Percentiles rank a stretch among this genome's conserved stretches.
Conservation (phyloP, 768 basidiomycete species). For the Saitozyma podzolica region DNA sequence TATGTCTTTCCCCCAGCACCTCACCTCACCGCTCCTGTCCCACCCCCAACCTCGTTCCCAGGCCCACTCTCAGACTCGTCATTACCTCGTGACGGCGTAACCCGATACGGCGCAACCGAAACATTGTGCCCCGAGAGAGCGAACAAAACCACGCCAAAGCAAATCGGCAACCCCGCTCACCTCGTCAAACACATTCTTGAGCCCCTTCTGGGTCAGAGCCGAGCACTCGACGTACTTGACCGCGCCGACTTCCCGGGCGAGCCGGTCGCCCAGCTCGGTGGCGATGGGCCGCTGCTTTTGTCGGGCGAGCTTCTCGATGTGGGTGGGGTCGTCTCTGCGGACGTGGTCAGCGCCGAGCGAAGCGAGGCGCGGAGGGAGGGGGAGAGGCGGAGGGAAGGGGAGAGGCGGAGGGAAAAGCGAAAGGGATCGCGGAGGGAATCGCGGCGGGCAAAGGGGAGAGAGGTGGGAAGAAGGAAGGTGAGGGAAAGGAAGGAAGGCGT, state of each 20-base stretch:
- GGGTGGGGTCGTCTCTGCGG: constrained; percentile 71
- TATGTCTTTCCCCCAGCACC: background rate
- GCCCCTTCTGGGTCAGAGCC: constrained; percentile 95
- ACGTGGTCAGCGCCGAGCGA: constrained; percentile 52
- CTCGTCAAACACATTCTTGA: constrained; percentile 99
- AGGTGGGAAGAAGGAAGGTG: too few species aligned
- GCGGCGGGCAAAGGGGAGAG: too few species aligned
- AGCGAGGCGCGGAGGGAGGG: too few species aligned
- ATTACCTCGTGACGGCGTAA: too few species aligned
- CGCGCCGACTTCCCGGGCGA: constrained; percentile 95
- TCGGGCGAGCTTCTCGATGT: constrained; percentile 89
- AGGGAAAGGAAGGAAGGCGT: too few species aligned
- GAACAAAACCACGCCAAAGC: background rate
- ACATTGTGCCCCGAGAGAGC: too few species aligned
- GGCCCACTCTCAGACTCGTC: too few species aligned
- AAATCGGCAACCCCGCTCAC: constrained; percentile 57
- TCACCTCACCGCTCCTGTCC: too few species aligned
- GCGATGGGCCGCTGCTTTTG: constrained; percentile 95
- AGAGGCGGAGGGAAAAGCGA: too few species aligned
- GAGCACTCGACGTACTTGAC: constrained; percentile 99
- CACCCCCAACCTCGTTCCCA: background rate
- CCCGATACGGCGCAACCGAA: too few species aligned
- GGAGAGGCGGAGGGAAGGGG: too few species aligned
- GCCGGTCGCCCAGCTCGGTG: constrained; percentile 82
- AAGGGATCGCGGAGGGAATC: too few species aligned